A percentile compares a stretch with the other conserved stretches of the same genome.
phyloP scores from a whole-genome alignment of 768 basidiomycete genomes.

The Suillus subluteus region DNA sequence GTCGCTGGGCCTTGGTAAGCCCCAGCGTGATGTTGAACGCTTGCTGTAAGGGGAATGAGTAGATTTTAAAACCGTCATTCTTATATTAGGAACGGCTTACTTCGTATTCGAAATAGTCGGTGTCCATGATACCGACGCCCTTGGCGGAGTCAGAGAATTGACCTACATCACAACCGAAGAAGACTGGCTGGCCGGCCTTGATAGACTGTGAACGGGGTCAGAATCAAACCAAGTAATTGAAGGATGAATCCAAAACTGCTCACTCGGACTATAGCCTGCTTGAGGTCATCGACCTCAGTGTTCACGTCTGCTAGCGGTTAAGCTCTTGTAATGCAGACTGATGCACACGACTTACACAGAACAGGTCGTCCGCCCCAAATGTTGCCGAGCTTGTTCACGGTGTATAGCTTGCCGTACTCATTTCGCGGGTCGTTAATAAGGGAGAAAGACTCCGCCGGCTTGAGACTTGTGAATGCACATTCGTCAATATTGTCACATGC shows the following conservation, averaged over 20 bases:
- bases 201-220: slow-evolving; percentile 49
- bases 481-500: slow-evolving; percentile 4
- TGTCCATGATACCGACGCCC: slow-evolving; percentile 82
- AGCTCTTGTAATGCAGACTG: neutral
- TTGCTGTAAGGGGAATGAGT: slow-evolving; percentile 45
- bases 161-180: slow-evolving; percentile 97
- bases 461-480: slow-evolving; percentile 12
- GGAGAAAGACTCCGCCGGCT: slow-evolving; percentile 83
- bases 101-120: slow-evolving; percentile 80
- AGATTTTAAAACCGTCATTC: neutral
- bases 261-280: slow-evolving; percentile 77
- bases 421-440: slow-evolving; percentile 96
- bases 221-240: neutral
- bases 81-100: slow-evolving; percentile 35
- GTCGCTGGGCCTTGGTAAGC: slow-evolving; percentile 83
- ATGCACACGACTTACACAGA: slow-evolving; percentile 59
- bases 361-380: slow-evolving; percentile 87
- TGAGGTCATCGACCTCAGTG: slow-evolving; percentile 81
- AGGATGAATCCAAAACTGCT: slow-evolving; percentile 15
- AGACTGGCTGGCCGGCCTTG: slow-evolving; percentile 87
- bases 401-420: slow-evolving; percentile 79
- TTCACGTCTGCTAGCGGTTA: slow-evolving; percentile 70
- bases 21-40: slow-evolving; percentile 84
- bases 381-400: slow-evolving; percentile 92
- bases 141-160: slow-evolving; percentile 69